These are phyloP conservation scores for Mycena citricolor DNA, from an alignment of 1,284 basidiomycete genomes.

Conservation along the genomic window DNA sequence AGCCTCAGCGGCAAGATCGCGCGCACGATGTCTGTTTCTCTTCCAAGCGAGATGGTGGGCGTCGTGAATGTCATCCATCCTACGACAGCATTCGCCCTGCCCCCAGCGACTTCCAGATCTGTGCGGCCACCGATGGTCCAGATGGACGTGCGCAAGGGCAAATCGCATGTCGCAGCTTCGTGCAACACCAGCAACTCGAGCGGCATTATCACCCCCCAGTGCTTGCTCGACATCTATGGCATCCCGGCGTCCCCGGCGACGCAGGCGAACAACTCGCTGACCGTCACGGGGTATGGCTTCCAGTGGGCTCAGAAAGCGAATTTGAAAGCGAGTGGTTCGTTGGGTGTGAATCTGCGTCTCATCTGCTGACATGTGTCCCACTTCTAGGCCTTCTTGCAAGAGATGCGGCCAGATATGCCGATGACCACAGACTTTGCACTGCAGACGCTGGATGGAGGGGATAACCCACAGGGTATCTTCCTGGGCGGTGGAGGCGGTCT, in stretches of 20 bases:
- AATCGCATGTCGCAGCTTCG: not conserved
- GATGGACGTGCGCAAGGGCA: slow-evolving; percentile 14
- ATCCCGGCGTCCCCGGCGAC: slow-evolving; percentile 33
- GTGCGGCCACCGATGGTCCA: slow-evolving; percentile 32
- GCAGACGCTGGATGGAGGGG: slow-evolving; percentile 44
- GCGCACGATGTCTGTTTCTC: no score
- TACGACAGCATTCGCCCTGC: no score
- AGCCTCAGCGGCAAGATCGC: no score
- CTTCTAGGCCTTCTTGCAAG: slow-evolving; percentile 37
- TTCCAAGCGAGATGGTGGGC: no score
- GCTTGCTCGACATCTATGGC: slow-evolving; percentile 31
- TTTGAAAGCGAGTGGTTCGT: slow-evolving; percentile 29
- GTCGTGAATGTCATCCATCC: no score
- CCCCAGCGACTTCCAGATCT: slow-evolving; percentile 32
- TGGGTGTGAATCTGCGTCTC: not conserved
- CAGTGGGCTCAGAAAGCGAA: slow-evolving; percentile 46
- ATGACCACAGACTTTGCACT: slow-evolving; percentile 22
- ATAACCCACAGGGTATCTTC: slow-evolving; percentile 37
- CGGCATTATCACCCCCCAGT: slow-evolving; percentile 51
- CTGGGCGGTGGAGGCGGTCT: slow-evolving; percentile 34
- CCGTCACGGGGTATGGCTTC: slow-evolving; percentile 37
- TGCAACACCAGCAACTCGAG: slow-evolving; percentile 9
- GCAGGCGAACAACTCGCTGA: slow-evolving; percentile 28
- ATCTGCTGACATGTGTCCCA: not conserved
- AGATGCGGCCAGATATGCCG: slow-evolving; percentile 23